Percentiles rank a stretch among this genome's conserved stretches.
Evolutionary conservation across 805 yeast species (phyloP).

Genomic region (Schizosaccharomyces japonicus): DNA sequence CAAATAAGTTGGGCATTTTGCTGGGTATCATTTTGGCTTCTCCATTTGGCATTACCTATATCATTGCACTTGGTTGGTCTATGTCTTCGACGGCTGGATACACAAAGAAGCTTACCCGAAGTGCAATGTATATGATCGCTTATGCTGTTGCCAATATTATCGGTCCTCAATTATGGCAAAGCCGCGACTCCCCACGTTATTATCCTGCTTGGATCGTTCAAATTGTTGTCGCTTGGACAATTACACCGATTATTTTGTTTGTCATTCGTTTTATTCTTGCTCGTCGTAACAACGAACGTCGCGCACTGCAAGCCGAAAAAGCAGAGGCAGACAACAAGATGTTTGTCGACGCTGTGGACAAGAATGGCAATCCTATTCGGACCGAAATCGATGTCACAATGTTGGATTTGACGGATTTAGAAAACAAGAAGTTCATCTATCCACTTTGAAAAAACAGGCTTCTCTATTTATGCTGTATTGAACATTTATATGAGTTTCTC

Average conservation of each 20-base stretch:
- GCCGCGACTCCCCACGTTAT: conserved; percentile 23
- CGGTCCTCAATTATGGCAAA: conserved; percentile 29
- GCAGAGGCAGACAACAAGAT: background rate
- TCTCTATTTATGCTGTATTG: too few relatives aligned
- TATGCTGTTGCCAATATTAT: conserved; percentile 29
- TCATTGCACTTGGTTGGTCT: conserved; percentile 5
- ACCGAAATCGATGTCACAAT: conserved; percentile 21
- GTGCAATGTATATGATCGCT: conserved; percentile 22
- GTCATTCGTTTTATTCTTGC: conserved; percentile 24
- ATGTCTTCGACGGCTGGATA: conserved; percentile 29
- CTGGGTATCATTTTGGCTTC: conserved; percentile 22
- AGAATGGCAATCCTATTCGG: conserved; percentile 8
- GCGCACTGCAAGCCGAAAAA: conserved; percentile 5
- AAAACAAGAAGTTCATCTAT: conserved; percentile 28
- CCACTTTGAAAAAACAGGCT: conserved; percentile 18
- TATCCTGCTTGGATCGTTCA: conserved; percentile 26
- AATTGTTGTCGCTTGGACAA: conserved; percentile 22
- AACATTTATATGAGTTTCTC: too few relatives aligned
- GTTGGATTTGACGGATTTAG: conserved; percentile 31
- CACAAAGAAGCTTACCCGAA: conserved; percentile 27
- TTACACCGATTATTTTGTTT: conserved; percentile 11
- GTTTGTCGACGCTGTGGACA: background rate
- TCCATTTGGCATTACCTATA: conserved; percentile 16
- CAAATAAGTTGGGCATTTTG: conserved; percentile 19
- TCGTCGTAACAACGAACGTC: conserved; percentile 23